Evolutionary conservation across 2,329 filamentous ascomycete genomes (phyloP).

Genomic region (Penicillium sp.): DNA sequence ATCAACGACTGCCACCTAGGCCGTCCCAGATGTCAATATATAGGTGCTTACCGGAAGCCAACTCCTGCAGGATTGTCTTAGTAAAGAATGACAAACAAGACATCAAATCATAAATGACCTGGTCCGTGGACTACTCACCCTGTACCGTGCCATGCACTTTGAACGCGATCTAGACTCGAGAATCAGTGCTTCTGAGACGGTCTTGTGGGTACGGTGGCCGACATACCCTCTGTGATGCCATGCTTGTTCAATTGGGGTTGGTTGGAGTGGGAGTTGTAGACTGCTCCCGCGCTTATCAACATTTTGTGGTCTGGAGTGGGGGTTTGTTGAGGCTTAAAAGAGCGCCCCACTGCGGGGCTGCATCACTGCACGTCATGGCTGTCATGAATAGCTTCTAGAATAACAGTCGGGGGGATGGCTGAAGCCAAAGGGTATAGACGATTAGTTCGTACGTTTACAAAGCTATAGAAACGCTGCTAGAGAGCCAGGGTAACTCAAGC

Average conservation of each 20-base stretch:
- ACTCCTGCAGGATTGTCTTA: conserved; percentile 30
- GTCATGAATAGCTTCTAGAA: background rate
- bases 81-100: conserved; percentile 4
- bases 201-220: too few species aligned
- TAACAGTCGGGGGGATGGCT: too few species aligned
- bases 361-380: background rate
- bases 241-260: conserved; percentile 9
- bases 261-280: background rate
- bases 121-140: conserved; percentile 54
- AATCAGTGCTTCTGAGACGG: conserved; percentile 14
- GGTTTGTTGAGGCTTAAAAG: background rate
- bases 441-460: too few species aligned
- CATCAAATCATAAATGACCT: background rate
- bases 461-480: too few species aligned
- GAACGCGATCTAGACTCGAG: conserved; percentile 40
- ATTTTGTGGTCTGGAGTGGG: background rate
- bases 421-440: too few species aligned
- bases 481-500: too few species aligned
- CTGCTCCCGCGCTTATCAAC: background rate
- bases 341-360: background rate
- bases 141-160: conserved; percentile 71
- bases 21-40: background rate
- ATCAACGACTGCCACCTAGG: background rate
- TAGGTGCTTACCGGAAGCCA: conserved; percentile 37
- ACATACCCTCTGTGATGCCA: conserved; percentile 29